Percentiles rank a stretch among this genome's conserved stretches.
Evolutionary conservation across 2,329 filamentous ascomycete species (phyloP).

Genomic region (Neofusicoccum laricinum): DNA sequence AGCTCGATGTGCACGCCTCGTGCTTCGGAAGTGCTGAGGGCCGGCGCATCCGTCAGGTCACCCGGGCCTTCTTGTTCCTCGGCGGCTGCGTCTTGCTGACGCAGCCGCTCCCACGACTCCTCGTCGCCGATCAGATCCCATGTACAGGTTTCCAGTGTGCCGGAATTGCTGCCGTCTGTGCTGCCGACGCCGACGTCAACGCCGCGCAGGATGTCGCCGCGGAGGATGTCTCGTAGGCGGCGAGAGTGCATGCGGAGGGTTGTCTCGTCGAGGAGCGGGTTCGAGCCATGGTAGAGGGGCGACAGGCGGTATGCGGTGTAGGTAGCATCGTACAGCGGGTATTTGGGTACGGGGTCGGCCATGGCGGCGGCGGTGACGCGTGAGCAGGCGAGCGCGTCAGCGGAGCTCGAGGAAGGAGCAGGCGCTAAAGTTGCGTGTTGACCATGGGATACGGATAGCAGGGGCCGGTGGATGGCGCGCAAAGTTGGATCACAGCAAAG

Average conservation of each 20-base stretch:
- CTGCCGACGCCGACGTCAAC: constrained; percentile 40
- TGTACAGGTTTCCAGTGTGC: constrained; percentile 46
- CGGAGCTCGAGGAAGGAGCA: no score
- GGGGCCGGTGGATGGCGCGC: not conserved
- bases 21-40: constrained; percentile 24
- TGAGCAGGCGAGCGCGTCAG: no score
- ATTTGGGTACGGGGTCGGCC: constrained; percentile 33
- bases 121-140: constrained; percentile 46
- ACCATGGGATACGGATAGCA: no score
- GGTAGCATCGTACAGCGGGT: constrained; percentile 52
- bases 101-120: constrained; percentile 37
- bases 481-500: not conserved
- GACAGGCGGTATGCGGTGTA: constrained; percentile 55
- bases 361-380: constrained; percentile 20
- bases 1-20: constrained; percentile 49
- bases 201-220: constrained; percentile 48
- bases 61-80: constrained; percentile 33
- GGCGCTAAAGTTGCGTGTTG: no score
- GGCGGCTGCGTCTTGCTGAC: constrained; percentile 26
- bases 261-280: constrained; percentile 33
- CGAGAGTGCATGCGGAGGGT: constrained; percentile 46
- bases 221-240: constrained; percentile 48
- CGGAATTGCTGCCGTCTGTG: constrained; percentile 43
- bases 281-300: constrained; percentile 49
- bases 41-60: not conserved